phyloP scores from a whole-genome alignment of 306 rosid genomes.

The Dalbergia cultrata region DNA sequence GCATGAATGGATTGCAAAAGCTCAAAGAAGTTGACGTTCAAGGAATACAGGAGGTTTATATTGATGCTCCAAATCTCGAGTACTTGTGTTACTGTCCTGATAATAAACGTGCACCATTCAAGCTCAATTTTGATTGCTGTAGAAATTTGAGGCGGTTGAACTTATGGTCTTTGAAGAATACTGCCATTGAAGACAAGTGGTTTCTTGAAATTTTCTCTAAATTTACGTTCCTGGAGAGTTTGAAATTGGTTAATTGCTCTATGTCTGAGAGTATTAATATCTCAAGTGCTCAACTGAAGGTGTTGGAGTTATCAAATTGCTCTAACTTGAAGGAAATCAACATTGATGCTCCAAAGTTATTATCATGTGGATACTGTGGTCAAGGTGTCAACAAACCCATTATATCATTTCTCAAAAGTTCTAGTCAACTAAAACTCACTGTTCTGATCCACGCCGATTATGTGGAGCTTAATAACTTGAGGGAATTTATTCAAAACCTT shows the following conservation, averaged over 20 bases:
- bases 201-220: constrained; percentile 35
- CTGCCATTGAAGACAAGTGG: constrained; percentile 37
- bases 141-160: constrained; percentile 26
- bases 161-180: neutral
- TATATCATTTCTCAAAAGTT: constrained; percentile 28
- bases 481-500: constrained; percentile 38
- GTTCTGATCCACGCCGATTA: neutral
- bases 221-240: constrained; percentile 46
- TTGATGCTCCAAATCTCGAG: constrained; percentile 44
- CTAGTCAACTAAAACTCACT: constrained; percentile 36
- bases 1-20: constrained; percentile 18
- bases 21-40: constrained; percentile 37
- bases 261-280: constrained; percentile 46
- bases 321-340: constrained; percentile 35
- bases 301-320: constrained; percentile 23
- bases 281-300: constrained; percentile 42
- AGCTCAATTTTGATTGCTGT: constrained; percentile 17
- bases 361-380: neutral
- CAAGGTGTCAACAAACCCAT: neutral
- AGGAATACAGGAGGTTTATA: constrained; percentile 24
- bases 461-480: neutral
- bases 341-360: constrained; percentile 47
- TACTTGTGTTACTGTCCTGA: neutral
- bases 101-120: neutral
- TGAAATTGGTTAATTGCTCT: constrained; percentile 16